Percentiles rank a stretch among this genome's conserved stretches.
phyloP scores from a whole-genome alignment of 805 yeast species.

The Monosporozyma aquatica region DNA sequence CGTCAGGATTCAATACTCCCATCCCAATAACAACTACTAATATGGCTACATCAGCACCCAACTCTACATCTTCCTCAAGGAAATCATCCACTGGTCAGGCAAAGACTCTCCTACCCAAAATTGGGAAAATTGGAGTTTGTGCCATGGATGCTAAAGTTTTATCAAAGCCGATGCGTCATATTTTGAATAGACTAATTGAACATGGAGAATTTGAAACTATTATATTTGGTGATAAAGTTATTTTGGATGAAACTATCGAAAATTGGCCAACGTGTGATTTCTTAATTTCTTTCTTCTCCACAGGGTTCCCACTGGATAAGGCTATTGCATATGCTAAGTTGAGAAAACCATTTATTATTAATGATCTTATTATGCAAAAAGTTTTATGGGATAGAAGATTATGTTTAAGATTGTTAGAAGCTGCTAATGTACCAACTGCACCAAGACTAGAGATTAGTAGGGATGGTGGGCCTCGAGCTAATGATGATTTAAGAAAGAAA shows the following conservation, averaged over 20 bases:
- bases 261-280: constrained; percentile 99
- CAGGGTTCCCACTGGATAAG: constrained; percentile 92
- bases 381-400: constrained; percentile 95
- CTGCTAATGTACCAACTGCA: constrained; percentile 85
- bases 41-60: constrained; percentile 11
- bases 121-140: constrained; percentile 95
- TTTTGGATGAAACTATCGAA: constrained; percentile 83
- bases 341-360: constrained; percentile 81
- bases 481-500: constrained; percentile 52
- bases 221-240: constrained; percentile 94
- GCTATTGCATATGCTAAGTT: constrained; percentile 85
- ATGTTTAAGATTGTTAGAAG: constrained; percentile 68
- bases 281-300: constrained; percentile 84
- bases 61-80: constrained; percentile 23
- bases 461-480: constrained; percentile 92
- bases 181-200: constrained; percentile 76
- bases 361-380: constrained; percentile 85
- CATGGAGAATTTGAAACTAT: constrained; percentile 95
- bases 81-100: constrained; percentile 20
- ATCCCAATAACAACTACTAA: neutral
- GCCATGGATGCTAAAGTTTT: constrained; percentile 98
- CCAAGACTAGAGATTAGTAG: constrained; percentile 79
- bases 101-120: constrained; percentile 46
- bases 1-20: neutral
- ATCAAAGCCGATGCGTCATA: constrained; percentile 90